These are phyloP conservation scores for Sporothrix brunneoviolacea DNA, from an alignment of 2,329 filamentous ascomycete species.

Conservation along the genomic window DNA sequence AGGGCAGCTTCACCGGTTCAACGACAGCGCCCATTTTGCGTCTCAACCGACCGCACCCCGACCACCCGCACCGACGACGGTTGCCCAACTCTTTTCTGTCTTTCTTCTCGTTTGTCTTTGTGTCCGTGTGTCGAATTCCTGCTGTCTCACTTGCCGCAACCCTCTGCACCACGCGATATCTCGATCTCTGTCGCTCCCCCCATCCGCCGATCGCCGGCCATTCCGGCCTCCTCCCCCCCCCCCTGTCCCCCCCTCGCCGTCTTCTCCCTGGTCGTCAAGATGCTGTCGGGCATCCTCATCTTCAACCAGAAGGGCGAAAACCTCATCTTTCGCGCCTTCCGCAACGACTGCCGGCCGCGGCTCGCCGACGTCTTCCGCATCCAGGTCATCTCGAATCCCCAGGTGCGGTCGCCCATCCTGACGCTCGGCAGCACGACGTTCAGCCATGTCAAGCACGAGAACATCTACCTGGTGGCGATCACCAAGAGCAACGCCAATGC, in stretches of 20 bases:
- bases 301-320: slow-evolving; percentile 99
- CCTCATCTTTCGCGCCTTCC: slow-evolving; percentile 97
- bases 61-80: no score
- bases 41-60: no score
- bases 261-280: slow-evolving; percentile 39
- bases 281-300: slow-evolving; percentile 94
- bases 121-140: background rate
- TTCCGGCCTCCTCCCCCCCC: background rate
- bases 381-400: slow-evolving; percentile 96
- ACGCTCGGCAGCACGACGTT: slow-evolving; percentile 97
- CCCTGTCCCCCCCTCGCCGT: background rate
- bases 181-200: no score
- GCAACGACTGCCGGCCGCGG: slow-evolving; percentile 94
- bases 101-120: background rate
- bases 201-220: no score
- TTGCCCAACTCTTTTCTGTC: background rate
- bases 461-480: slow-evolving; percentile 95
- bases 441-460: slow-evolving; percentile 98
- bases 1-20: slow-evolving; percentile 4
- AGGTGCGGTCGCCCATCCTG: slow-evolving; percentile 94
- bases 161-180: no score
- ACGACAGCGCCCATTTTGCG: background rate
- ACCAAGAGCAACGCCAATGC: slow-evolving; percentile 99
- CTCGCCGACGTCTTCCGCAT: slow-evolving; percentile 99
- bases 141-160: background rate